Evolutionary conservation across 176 grass and related monocot genomes (phyloP).

Genomic region (Oryza meyeriana): DNA sequence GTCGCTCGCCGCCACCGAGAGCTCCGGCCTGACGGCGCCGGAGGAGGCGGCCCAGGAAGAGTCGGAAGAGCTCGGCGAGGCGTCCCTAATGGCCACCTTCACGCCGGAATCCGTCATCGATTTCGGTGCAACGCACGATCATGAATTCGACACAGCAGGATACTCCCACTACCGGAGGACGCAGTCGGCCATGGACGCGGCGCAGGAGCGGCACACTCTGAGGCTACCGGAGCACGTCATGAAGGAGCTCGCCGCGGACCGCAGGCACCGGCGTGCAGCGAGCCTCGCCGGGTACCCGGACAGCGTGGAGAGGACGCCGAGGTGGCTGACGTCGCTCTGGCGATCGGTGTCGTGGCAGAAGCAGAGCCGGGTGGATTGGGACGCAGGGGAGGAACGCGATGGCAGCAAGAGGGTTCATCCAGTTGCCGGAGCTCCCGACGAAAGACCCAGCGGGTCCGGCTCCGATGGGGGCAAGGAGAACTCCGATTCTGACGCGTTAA

Average conservation of each 20-base stretch:
- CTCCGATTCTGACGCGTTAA: slow-evolving; percentile 31
- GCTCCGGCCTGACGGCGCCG: neutral
- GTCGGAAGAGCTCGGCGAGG: slow-evolving; percentile 20
- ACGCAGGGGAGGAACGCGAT: slow-evolving; percentile 26
- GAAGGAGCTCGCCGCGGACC: slow-evolving; percentile 56
- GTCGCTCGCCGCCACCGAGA: neutral
- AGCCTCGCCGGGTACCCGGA: slow-evolving; percentile 59
- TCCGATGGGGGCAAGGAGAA: neutral
- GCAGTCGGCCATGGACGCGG: slow-evolving; percentile 35
- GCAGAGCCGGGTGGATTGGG: slow-evolving; percentile 18
- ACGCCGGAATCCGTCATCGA: slow-evolving; percentile 36
- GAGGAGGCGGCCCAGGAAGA: slow-evolving; percentile 17
- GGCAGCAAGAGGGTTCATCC: slow-evolving; percentile 42
- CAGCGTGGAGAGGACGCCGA: slow-evolving; percentile 29
- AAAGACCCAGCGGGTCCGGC: slow-evolving; percentile 11
- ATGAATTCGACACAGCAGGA: neutral
- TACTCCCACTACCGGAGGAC: slow-evolving; percentile 41
- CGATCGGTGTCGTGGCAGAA: slow-evolving; percentile 53
- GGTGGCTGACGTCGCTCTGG: slow-evolving; percentile 43
- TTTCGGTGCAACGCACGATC: slow-evolving; percentile 4
- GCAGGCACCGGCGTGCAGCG: slow-evolving; percentile 50
- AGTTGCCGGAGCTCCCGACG: neutral
- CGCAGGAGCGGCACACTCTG: slow-evolving; percentile 58
- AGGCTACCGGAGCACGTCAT: slow-evolving; percentile 62
- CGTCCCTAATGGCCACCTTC: slow-evolving; percentile 10